Conservation (phyloP, 2,329 filamentous ascomycete genomes). For the Colletotrichum sp. region DNA sequence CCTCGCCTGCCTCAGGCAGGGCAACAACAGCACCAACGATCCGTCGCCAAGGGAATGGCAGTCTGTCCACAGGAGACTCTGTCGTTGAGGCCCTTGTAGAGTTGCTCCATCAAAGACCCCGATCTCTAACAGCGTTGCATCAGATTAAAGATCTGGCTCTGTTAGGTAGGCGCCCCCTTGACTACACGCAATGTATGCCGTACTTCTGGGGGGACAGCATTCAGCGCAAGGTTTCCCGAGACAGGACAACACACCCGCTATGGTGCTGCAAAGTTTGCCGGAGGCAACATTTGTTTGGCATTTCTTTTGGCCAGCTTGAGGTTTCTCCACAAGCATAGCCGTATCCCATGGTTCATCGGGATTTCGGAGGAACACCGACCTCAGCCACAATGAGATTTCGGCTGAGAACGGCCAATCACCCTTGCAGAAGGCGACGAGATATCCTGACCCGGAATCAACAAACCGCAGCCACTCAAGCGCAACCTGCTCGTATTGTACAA, state of each 20-base stretch:
- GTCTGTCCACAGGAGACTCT: neutral
- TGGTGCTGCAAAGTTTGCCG: neutral
- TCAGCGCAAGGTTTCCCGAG: neutral
- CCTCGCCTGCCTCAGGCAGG: neutral
- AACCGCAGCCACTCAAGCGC: neutral
- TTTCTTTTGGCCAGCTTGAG: neutral
- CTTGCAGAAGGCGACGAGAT: neutral
- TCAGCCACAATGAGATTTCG: neutral
- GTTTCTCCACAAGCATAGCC: neutral
- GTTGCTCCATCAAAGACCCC: neutral
- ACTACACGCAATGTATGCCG: neutral
- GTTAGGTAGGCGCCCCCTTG: neutral
- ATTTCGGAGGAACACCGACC: neutral
- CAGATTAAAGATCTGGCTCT: neutral
- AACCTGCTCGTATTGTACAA: neutral
- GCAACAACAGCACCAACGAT: neutral
- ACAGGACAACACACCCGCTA: neutral
- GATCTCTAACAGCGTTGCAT: neutral
- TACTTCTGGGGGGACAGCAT: neutral
- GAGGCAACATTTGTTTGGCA: neutral
- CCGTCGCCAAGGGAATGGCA: neutral
- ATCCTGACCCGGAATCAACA: neutral
- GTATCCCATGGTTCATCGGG: neutral
- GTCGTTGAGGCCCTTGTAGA: neutral
- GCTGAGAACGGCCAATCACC: neutral